Evolutionary conservation across 2,329 filamentous ascomycete genomes (phyloP), one percentile per base, ranked within the genome.

Genomic region (Fusarium pseudoanthophilum): DNA sequence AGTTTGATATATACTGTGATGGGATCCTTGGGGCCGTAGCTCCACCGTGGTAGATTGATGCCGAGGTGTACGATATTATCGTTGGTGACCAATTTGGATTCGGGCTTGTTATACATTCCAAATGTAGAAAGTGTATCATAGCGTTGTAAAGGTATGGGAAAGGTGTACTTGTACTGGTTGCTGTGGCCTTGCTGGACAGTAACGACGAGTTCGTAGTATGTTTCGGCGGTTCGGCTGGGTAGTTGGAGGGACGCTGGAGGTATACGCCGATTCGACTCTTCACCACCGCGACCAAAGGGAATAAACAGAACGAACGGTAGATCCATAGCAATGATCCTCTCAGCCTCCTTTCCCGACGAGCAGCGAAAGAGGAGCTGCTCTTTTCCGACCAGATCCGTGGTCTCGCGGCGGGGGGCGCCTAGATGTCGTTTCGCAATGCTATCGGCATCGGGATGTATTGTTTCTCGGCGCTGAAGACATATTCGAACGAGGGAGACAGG

Each of bases 91-190:
- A 97, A 92, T 63, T 94, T 94, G 67, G 92, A 93, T 82, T 98
- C 95, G 21, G 95, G 95, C 61, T 95, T 92, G 84, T 98, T 98
- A 86, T 98, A 99, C 96, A 98, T 98, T 83, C 96, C 96, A 84
- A 99, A 99, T 4, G 96, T 98, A 46, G 95, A 98, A 55, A 99
- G 87, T 3, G 95, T 99, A 82, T 99, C 96, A 85, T 98, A 99
- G 80, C 96, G 89, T 75, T 94, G 91, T 76, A 99, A 90, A 3
- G 95, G 95, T 43, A 98, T 93, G 3, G 96, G 94, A 77, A 98
- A 98, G 9, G 91, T 87, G 83, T 97, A 96, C 83, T 97, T 97
- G 83, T 93, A 94, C 83, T 98, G 94, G 70, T 93, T 91, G 77
- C 91, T 90, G 76, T 92, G 92, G 7, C 95, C 94, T 83, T 98